These are phyloP conservation scores for Mycena albidolilacea DNA, from an alignment of 768 basidiomycete species.

Conservation along the genomic window DNA sequence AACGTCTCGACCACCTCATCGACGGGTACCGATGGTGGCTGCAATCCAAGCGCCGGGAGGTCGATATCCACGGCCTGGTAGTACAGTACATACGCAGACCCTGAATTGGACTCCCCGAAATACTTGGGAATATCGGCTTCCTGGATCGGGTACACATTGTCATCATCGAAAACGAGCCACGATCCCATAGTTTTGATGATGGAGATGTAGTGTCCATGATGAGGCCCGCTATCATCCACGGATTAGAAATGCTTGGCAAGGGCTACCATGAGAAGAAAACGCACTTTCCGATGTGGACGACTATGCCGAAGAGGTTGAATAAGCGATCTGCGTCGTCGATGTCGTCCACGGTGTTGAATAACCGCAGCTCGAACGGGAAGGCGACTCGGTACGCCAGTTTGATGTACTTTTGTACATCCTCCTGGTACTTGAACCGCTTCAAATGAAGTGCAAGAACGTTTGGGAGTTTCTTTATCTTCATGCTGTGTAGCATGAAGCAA, in stretches of 20 bases:
- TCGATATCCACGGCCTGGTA: slow-evolving; percentile 96
- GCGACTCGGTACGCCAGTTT: slow-evolving; percentile 98
- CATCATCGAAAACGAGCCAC: slow-evolving; percentile 98
- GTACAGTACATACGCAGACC: slow-evolving; percentile 96
- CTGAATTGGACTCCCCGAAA: slow-evolving; percentile 91
- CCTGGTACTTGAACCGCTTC: slow-evolving; percentile 99
- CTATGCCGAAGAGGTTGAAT: slow-evolving; percentile 95
- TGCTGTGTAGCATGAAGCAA: slow-evolving; percentile 62
- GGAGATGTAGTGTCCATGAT: slow-evolving; percentile 98
- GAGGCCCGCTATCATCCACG: slow-evolving; percentile 80
- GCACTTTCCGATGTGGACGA: slow-evolving; percentile 99
- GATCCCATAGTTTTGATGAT: slow-evolving; percentile 88
- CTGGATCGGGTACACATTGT: slow-evolving; percentile 88
- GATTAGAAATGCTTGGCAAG: slow-evolving; percentile 34
- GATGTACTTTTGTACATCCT: slow-evolving; percentile 90
- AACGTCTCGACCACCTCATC: slow-evolving; percentile 41
- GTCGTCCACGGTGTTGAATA: slow-evolving; percentile 98
- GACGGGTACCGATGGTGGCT: slow-evolving; percentile 48
- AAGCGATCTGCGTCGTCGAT: slow-evolving; percentile 91
- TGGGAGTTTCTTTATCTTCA: slow-evolving; percentile 98
- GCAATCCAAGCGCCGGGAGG: slow-evolving; percentile 77
- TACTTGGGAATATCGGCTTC: slow-evolving; percentile 94
- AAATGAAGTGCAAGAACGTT: slow-evolving; percentile 96
- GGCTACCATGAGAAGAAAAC: slow-evolving; percentile 50
- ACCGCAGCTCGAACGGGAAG: slow-evolving; percentile 93